Evolutionary conservation across 208 protist species (phyloP), one percentile per base, ranked within the genome.

Genomic region (Spironucleus salmonicida): DNA sequence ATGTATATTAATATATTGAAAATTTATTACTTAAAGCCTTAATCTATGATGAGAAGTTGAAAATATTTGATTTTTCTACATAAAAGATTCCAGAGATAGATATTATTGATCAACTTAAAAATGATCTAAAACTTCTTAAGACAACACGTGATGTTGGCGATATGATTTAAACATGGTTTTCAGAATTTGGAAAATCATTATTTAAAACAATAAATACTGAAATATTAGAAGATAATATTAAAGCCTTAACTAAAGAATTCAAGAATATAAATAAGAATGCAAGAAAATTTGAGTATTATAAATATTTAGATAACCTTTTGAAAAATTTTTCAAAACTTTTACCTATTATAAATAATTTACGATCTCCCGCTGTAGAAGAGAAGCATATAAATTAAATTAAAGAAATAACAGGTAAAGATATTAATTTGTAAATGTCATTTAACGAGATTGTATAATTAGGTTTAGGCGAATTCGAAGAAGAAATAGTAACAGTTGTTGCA

Each of bases 291-390:
- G 34, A 66, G 27, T 58, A 89, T 30, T 97, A 93, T 77, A 68
- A 76, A 0, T 82, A 84, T 23, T 82, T 97, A 27, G 87, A 94
- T 80, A 86, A 94, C 74, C 75, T 88, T 35, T 89, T 98, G 58
- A 75, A 89, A 49, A 92, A 91, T 81, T 98, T 98, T 80, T 82
- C 92, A 69, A 88, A 87, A 66, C 92, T 92, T 42, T 81, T 98
- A 42, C 92, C 93, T 58, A 83, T 98, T 39, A 83, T 82, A 2
- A 32, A 38, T 41, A 64, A 78, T 38, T 30, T 82, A 7, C 57
- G 38, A 30, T 19, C 29, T 9, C 42, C 45, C 35, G 42, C 79
- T 7, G 78, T 82, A 71, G 1, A 71, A 39, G 40, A 75, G 1
- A 19, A 64, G 19, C 79, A 82, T 49, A 80, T 76, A 76, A 41